phyloP scores from a whole-genome alignment of 2,329 filamentous ascomycete genomes.

The Cercospora beticola region DNA sequence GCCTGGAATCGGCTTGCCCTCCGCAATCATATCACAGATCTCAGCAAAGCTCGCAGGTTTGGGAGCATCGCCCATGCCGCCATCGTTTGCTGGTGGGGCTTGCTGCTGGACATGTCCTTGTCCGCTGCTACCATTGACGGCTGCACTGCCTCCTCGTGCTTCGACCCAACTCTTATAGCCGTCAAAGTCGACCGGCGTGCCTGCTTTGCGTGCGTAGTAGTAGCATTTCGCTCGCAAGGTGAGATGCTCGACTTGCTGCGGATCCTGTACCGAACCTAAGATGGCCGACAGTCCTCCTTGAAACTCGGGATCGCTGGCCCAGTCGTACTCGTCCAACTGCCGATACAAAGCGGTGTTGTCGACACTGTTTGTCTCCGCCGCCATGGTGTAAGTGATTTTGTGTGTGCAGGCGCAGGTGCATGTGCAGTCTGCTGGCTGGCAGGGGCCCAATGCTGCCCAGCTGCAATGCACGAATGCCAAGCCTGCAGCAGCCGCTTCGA shows the following conservation, averaged over 20 bases:
- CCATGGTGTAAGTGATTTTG: constrained; percentile 23
- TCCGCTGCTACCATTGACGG: neutral
- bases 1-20: constrained; percentile 78
- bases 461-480: neutral
- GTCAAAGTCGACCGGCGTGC: constrained; percentile 61
- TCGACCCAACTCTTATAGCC: constrained; percentile 66
- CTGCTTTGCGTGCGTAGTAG: constrained; percentile 56
- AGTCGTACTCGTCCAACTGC: constrained; percentile 65
- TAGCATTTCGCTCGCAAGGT: constrained; percentile 68
- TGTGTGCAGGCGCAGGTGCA: neutral
- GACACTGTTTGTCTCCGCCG: constrained; percentile 18
- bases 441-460: neutral
- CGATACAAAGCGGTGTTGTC: constrained; percentile 48
- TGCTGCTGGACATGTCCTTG: neutral
- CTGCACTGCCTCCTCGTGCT: constrained; percentile 19
- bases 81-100: constrained; percentile 10
- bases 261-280: constrained; percentile 57
- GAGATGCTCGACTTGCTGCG: constrained; percentile 57
- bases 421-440: neutral
- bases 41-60: constrained; percentile 83
- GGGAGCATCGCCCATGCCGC: constrained; percentile 53
- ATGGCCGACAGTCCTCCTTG: constrained; percentile 67
- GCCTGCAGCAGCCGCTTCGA: neutral
- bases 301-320: constrained; percentile 67
- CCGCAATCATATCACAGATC: constrained; percentile 80